phyloP scores from a whole-genome alignment of 139 green algal species.

The Picochlorum sp. region DNA sequence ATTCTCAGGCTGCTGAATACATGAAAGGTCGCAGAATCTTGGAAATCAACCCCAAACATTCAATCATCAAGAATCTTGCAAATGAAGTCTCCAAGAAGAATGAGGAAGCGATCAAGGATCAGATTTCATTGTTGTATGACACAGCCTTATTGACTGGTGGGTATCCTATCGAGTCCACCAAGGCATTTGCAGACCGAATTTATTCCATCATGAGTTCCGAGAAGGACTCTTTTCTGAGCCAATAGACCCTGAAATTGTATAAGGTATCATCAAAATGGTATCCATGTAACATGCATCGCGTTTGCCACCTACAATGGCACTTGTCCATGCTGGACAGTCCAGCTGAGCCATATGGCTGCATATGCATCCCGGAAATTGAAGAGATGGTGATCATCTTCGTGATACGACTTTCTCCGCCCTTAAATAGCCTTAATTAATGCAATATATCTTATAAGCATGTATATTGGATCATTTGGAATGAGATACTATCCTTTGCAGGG shows the following conservation, averaged over 20 bases:
- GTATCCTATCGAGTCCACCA: constrained; percentile 56
- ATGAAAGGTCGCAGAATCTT: constrained; percentile 92
- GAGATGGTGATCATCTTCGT: too few species aligned
- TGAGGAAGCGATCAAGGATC: constrained; percentile 6
- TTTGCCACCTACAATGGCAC: too few species aligned
- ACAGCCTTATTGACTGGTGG: constrained; percentile 73
- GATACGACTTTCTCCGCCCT: too few species aligned
- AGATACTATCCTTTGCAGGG: too few species aligned
- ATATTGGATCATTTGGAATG: too few species aligned
- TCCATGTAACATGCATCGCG: too few species aligned
- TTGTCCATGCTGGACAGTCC: too few species aligned
- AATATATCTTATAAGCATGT: too few species aligned
- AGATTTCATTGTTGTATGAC: constrained; percentile 77
- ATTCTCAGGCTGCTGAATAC: constrained; percentile 86
- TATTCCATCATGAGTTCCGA: constrained; percentile 16
- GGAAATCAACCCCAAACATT: constrained; percentile 92
- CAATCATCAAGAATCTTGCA: constrained; percentile 58
- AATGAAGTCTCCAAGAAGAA: constrained; percentile 30
- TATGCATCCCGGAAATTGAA: too few species aligned
- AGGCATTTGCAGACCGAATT: constrained; percentile 59
- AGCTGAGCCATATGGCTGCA: too few species aligned
- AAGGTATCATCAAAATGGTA: neutral
- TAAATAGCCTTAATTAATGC: too few species aligned
- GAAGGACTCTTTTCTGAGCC: neutral
- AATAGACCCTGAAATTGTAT: constrained; percentile 15